A percentile compares a stretch with the other conserved stretches of the same genome.
These are phyloP conservation scores for Litchi chinensis DNA, from an alignment of 345 rosid genomes.

Conservation along the genomic window DNA sequence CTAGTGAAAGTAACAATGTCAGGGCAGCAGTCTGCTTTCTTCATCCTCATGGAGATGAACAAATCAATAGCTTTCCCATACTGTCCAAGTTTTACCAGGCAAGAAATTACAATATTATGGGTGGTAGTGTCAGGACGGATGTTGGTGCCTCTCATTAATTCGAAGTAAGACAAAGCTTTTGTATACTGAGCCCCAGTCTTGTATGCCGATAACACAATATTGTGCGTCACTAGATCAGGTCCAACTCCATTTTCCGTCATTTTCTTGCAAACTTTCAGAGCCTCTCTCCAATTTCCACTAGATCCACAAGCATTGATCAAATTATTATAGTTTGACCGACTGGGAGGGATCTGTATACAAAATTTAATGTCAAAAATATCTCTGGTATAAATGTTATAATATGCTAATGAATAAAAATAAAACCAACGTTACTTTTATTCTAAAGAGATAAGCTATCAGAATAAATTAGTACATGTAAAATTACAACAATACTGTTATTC, in stretches of 20 bases:
- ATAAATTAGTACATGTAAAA: not conserved
- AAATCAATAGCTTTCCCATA: conserved; percentile 66
- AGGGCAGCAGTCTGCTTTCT: conserved; percentile 66
- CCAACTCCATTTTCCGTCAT: conserved; percentile 98
- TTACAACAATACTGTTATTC: not conserved
- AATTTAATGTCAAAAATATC: conserved; percentile 14
- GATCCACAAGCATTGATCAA: conserved; percentile 96
- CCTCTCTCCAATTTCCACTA: conserved; percentile 97
- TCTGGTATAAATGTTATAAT: not conserved
- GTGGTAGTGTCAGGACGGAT: conserved; percentile 88
- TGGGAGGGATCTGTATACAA: conserved; percentile 80
- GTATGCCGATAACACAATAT: conserved; percentile 85
- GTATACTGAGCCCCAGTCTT: conserved; percentile 76
- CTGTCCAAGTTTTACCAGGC: conserved; percentile 76
- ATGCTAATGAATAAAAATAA: not conserved
- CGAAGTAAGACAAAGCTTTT: conserved; percentile 84
- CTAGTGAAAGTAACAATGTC: conserved; percentile 83
- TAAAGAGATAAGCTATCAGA: not conserved
- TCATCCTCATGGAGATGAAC: conserved; percentile 84
- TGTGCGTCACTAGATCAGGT: conserved; percentile 94
- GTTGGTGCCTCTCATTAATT: conserved; percentile 85
- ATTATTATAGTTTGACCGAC: conserved; percentile 82
- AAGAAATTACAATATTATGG: conserved; percentile 73
- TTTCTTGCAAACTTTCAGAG: conserved; percentile 78
- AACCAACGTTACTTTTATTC: not conserved